These are phyloP conservation scores for Teunomyces panamensis DNA, from an alignment of 805 yeast species.

Conservation along the genomic window DNA sequence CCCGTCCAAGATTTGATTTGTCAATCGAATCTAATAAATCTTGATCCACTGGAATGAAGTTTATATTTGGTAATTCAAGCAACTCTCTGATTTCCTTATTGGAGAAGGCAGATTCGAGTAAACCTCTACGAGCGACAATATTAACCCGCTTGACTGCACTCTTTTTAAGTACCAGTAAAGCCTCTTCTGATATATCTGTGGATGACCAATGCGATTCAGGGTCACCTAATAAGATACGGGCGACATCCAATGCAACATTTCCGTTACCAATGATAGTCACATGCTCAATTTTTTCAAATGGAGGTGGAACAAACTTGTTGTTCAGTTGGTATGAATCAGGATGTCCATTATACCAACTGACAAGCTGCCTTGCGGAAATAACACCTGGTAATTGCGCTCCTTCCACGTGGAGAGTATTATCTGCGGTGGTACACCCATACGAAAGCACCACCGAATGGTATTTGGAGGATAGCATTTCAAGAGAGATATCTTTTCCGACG, in stretches of 20 bases:
- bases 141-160: slow-evolving; percentile 62
- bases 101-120: slow-evolving; percentile 82
- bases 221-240: slow-evolving; percentile 67
- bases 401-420: slow-evolving; percentile 51
- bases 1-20: slow-evolving; percentile 44
- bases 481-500: slow-evolving; percentile 60
- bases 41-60: slow-evolving; percentile 38
- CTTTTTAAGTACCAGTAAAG: slow-evolving; percentile 49
- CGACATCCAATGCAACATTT: slow-evolving; percentile 90
- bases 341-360: slow-evolving; percentile 94
- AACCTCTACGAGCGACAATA: slow-evolving; percentile 83
- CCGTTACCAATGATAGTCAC: slow-evolving; percentile 95
- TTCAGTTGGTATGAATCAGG: slow-evolving; percentile 51
- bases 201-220: slow-evolving; percentile 53
- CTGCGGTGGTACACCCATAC: slow-evolving; percentile 70
- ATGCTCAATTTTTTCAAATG: slow-evolving; percentile 54
- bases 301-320: slow-evolving; percentile 42
- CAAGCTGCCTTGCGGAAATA: slow-evolving; percentile 78
- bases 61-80: slow-evolving; percentile 53
- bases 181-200: slow-evolving; percentile 72
- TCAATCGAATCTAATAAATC: slow-evolving; percentile 25
- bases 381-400: slow-evolving; percentile 68
- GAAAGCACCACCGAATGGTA: slow-evolving; percentile 78
- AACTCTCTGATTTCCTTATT: slow-evolving; percentile 89
- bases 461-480: slow-evolving; percentile 47